Percentiles rank a stretch among this genome's conserved stretches.
phyloP scores from a whole-genome alignment of 495 filamentous ascomycete genomes.

The Jackrogersella minutella region DNA sequence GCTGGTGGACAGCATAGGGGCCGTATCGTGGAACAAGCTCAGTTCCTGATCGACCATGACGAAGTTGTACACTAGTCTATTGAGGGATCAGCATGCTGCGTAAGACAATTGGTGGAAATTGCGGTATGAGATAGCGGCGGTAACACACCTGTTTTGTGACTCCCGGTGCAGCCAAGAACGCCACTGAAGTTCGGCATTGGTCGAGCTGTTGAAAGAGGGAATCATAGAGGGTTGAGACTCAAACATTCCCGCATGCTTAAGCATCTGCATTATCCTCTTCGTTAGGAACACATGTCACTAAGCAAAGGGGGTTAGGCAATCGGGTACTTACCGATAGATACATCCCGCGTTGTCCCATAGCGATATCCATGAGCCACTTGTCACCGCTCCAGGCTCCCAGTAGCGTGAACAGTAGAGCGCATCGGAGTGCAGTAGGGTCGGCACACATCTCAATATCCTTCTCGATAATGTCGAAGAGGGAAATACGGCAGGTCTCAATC shows the following conservation, averaged over 20 bases:
- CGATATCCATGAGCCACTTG: constrained; percentile 76
- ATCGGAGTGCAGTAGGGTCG: constrained; percentile 64
- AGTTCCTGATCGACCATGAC: constrained; percentile 73
- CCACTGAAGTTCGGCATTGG: constrained; percentile 61
- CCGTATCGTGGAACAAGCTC: constrained; percentile 67
- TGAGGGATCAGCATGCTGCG: constrained; percentile 21
- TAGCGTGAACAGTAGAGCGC: constrained; percentile 67
- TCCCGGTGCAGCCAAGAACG: constrained; percentile 65
- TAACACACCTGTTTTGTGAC: constrained; percentile 61
- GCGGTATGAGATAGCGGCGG: constrained; percentile 10
- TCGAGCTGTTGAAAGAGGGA: constrained; percentile 41
- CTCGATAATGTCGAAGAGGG: constrained; percentile 70
- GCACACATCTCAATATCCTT: constrained; percentile 68
- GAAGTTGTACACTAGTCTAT: constrained; percentile 69
- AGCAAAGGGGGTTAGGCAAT: constrained; percentile 1
- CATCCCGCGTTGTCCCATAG: constrained; percentile 73
- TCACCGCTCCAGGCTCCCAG: constrained; percentile 72
- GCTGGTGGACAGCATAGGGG: constrained; percentile 63
- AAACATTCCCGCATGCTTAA: constrained; percentile 63
- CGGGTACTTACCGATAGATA: constrained; percentile 64
- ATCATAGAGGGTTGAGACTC: constrained; percentile 51
- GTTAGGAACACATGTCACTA: constrained; percentile 11
- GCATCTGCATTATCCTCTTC: constrained; percentile 53
- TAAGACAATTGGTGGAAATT: constrained; percentile 24
- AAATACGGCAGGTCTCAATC: constrained; percentile 71